Evolutionary conservation across 352 stramenopile genomes (phyloP), one percentile per base, ranked within the genome.

Genomic region (Globisporangium uncinulatum): DNA sequence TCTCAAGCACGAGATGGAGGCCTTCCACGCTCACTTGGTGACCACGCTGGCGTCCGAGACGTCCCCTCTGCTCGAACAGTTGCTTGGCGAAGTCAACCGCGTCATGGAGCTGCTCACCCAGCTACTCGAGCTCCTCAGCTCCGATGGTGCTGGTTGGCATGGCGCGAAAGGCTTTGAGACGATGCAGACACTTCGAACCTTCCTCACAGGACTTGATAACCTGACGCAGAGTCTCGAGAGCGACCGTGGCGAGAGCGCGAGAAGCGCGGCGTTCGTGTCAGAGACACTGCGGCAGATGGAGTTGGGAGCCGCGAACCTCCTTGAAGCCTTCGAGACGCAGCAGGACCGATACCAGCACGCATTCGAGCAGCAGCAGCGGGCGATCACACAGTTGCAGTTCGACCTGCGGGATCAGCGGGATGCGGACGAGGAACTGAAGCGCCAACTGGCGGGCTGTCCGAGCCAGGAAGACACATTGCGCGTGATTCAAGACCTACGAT

Each of bases 391-490:
- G 31, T 67, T 87, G 9, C 65, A 80, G 51, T 59, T 69, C 10
- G 73, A 86, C 19, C 43, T 83, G 8, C 66, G 67, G 55, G 50
- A 68, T 15, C 76, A 85, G 10, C 69, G 75, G 45, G 55, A 79
- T 24, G 66, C 69, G 9, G 76, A 87, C 20, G 65, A 69, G 31
- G 67, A 68, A 24, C 73, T 89, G 6, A 53, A 54, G 43, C 69
- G 52, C n/a, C 73, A 83, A 41, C 44, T 89, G 24, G 59, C 62
- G 10, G 57, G 50, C 4, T 86, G 73, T 61, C 76, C 79, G 36
- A 86, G 66, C 50, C 79, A 89, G 57, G 79, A 86, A 64, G 76
- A 87, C 54, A 87, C 76, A 3, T 47, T 86, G 61, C 66, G 54
- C 7, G 61, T 86, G 29, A 71, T 89, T 37, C 66, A 83, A 21